These are phyloP conservation scores for Metschnikowia continentalis DNA, from an alignment of 805 yeast species.

Conservation along the genomic window DNA sequence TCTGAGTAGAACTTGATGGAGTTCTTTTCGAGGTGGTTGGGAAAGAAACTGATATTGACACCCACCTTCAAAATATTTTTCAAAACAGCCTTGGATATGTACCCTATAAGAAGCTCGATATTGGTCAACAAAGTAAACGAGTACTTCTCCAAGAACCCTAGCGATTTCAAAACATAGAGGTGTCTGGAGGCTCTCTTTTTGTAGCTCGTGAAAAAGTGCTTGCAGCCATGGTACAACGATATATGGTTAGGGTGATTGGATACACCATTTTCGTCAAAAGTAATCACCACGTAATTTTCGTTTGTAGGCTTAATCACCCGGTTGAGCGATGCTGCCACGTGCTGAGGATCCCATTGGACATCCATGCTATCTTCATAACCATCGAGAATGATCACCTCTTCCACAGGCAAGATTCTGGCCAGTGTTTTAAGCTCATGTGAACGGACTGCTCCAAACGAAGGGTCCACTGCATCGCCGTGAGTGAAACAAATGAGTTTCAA, in stretches of 20 bases:
- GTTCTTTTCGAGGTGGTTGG: constrained; percentile 6
- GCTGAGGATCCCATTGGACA: constrained; percentile 53
- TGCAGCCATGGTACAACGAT: constrained; percentile 52
- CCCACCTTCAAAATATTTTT: constrained; percentile 30
- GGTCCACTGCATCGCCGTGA: constrained; percentile 61
- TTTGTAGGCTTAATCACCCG: constrained; percentile 19
- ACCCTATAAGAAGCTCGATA: constrained; percentile 36
- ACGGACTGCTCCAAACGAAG: constrained; percentile 66
- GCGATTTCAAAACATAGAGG: constrained; percentile 32
- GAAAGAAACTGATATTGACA: constrained; percentile 36
- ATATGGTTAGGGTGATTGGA: constrained; percentile 87
- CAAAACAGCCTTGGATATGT: constrained; percentile 30
- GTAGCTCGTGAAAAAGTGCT: constrained; percentile 24
- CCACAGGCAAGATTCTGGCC: constrained; percentile 51
- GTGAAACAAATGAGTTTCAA: constrained; percentile 68
- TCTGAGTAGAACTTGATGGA: constrained; percentile 34
- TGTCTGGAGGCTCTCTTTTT: constrained; percentile 7
- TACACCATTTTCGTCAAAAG: constrained; percentile 81
- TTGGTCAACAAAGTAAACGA: constrained; percentile 43
- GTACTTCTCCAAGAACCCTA: constrained; percentile 46
- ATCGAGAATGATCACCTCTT: constrained; percentile 45
- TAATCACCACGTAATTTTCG: constrained; percentile 42
- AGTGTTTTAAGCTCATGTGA: constrained; percentile 54
- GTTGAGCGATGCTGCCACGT: constrained; percentile 37
- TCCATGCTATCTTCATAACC: constrained; percentile 61